Conservation (phyloP, 2,329 filamentous ascomycete genomes). For the Diplocarpon mali region DNA sequence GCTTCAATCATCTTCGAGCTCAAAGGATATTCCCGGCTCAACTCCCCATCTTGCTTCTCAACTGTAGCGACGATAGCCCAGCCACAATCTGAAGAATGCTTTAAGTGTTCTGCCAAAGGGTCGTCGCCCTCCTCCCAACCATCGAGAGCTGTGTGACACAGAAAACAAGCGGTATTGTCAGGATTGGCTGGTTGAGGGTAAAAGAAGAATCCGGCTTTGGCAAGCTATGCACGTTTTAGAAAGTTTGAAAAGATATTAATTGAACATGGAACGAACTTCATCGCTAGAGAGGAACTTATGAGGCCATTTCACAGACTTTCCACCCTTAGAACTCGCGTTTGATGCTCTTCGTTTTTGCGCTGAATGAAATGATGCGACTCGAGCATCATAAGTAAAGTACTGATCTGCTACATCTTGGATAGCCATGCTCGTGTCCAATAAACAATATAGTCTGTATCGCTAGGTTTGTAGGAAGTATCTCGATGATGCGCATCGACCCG, state of each 20-base stretch:
- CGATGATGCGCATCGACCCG: not conserved
- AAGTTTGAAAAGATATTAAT: not conserved
- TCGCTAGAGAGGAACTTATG: conserved; percentile 56
- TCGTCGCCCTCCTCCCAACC: conserved; percentile 87
- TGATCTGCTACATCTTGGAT: conserved; percentile 29
- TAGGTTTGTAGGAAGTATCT: not conserved
- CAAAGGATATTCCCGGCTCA: conserved; percentile 62
- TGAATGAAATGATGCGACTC: conserved; percentile 68
- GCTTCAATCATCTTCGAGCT: conserved; percentile 62
- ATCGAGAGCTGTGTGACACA: conserved; percentile 73
- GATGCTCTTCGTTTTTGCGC: conserved; percentile 63
- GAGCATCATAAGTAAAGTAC: conserved; percentile 59
- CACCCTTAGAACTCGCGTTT: conserved; percentile 44
- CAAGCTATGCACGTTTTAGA: conserved; percentile 48
- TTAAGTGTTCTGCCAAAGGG: conserved; percentile 74
- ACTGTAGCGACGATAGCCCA: conserved; percentile 68
- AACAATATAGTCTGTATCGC: not conserved
- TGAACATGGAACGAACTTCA: conserved; percentile 37
- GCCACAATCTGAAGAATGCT: conserved; percentile 70
- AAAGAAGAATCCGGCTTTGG: conserved; percentile 85
- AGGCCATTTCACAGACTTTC: conserved; percentile 62
- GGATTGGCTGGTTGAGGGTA: conserved; percentile 61
- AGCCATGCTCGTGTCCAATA: conserved; percentile 16
- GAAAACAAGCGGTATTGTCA: conserved; percentile 85
- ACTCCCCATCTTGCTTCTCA: conserved; percentile 50